These are phyloP conservation scores for Pythium sukuiense DNA, from an alignment of 352 stramenopile genomes.

Conservation along the genomic window DNA sequence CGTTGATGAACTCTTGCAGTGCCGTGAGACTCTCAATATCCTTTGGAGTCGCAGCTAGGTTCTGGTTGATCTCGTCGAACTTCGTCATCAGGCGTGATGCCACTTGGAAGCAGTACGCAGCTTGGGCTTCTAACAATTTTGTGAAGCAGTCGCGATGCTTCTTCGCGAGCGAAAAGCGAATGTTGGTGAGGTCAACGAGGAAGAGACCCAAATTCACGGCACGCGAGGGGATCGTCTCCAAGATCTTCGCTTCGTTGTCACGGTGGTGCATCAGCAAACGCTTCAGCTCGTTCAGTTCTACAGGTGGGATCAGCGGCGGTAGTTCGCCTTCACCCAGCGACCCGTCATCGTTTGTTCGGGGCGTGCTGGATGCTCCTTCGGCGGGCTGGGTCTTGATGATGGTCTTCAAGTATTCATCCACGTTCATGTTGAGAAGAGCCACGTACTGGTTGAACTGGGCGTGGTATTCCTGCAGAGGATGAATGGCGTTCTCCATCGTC, in stretches of 20 bases:
- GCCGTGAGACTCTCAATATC: conserved; percentile 92
- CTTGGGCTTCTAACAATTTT: conserved; percentile 70
- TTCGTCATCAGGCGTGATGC: conserved; percentile 68
- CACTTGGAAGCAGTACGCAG: conserved; percentile 62
- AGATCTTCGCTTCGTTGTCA: conserved; percentile 62
- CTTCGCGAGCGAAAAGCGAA: conserved; percentile 67
- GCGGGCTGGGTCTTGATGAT: conserved; percentile 54
- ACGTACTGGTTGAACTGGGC: conserved; percentile 84
- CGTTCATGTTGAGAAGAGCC: conserved; percentile 90
- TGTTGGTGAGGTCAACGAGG: conserved; percentile 77
- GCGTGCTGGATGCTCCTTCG: conserved; percentile 19
- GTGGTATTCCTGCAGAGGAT: conserved; percentile 77
- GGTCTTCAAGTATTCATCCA: conserved; percentile 74
- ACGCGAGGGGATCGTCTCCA: conserved; percentile 64
- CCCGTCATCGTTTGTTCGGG: conserved; percentile 29
- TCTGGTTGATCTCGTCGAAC: conserved; percentile 88
- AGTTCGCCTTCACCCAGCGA: conserved; percentile 43
- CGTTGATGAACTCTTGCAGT: conserved; percentile 86
- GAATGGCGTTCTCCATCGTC: conserved; percentile 45
- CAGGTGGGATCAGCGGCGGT: conserved; percentile 50
- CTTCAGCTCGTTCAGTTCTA: conserved; percentile 75
- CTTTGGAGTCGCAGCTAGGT: conserved; percentile 76
- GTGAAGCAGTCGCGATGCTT: conserved; percentile 81
- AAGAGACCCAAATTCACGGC: conserved; percentile 79
- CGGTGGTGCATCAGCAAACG: conserved; percentile 64